Conservation (phyloP, 2,329 filamentous ascomycete species). For the Pseudogymnoascus sp. region DNA sequence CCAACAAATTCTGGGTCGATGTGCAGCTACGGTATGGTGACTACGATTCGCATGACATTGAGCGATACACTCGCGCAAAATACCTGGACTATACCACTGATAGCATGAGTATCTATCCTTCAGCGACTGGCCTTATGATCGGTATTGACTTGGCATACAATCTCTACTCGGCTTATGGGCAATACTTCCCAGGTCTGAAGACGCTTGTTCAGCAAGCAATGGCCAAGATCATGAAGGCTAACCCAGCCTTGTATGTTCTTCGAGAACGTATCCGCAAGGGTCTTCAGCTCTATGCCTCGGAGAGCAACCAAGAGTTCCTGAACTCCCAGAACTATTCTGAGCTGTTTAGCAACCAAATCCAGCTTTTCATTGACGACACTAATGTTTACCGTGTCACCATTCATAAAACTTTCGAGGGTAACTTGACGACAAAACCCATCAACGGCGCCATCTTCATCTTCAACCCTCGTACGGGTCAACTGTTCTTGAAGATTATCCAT, state of each 20-base stretch:
- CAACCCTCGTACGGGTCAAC: slow-evolving; percentile 94
- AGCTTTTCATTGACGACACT: slow-evolving; percentile 97
- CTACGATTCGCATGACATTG: slow-evolving; percentile 98
- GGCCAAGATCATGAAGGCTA: slow-evolving; percentile 99
- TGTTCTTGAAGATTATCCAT: slow-evolving; percentile 99
- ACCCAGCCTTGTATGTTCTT: slow-evolving; percentile 90
- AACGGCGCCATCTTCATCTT: slow-evolving; percentile 99
- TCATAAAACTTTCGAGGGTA: slow-evolving; percentile 98
- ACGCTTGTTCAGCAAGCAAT: slow-evolving; percentile 94
- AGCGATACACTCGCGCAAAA: slow-evolving; percentile 93
- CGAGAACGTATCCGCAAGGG: slow-evolving; percentile 98
- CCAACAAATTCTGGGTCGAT: slow-evolving; percentile 99
- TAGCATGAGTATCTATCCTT: slow-evolving; percentile 97
- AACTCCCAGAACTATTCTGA: slow-evolving; percentile 99
- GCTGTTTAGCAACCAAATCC: slow-evolving; percentile 97
- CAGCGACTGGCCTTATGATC: slow-evolving; percentile 93
- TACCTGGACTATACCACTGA: slow-evolving; percentile 99
- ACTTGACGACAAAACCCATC: slow-evolving; percentile 98
- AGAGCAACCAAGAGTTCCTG: slow-evolving; percentile 98
- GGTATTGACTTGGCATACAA: slow-evolving; percentile 98
- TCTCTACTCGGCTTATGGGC: slow-evolving; percentile 93
- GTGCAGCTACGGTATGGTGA: slow-evolving; percentile 95
- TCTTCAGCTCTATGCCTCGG: slow-evolving; percentile 93
- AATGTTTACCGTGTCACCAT: slow-evolving; percentile 99
- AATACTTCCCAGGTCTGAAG: slow-evolving; percentile 98